Base-by-base conservation (phyloP, 371 early-diverging fungal species). In the Mortierella sp. region DNA sequence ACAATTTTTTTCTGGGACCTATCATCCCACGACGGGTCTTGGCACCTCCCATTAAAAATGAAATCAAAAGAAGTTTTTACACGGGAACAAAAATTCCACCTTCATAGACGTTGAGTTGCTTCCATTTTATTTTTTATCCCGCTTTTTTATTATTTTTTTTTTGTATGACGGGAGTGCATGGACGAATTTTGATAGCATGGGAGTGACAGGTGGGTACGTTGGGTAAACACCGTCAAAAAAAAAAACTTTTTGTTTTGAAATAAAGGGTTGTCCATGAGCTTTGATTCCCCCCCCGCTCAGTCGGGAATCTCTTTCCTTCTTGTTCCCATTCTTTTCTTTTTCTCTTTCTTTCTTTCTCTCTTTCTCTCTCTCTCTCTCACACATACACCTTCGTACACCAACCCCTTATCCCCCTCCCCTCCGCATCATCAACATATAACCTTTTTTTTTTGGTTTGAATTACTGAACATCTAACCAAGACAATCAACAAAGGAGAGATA, bases 1-100 rank as follows among this genome's bases (percentile, higher is more conserved):
- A 37, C 74, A 79, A 64, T 79, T 63, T 51, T 79, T 79, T 49
- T 55, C 32, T 12, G 74, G 70, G 9, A 42, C 31, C 1, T 54
- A 61, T 7, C 58, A 72, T 19, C 59, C 42, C 2, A 5, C 15
- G 12, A 8, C 19, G 8, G 42, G 59, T 59, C 1, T 7, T 35
- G 31, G 35, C 3, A 22, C 35, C 5, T 59, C 40, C 56, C 55
- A n/a, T 8, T 31, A 26, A n/a, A 43, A 43, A 13, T n/a, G n/a
- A n/a, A n/a, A n/a, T n/a, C n/a, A n/a, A n/a, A n/a, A n/a, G n/a
- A n/a, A n/a, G n/a, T 35, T 35, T 35, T 35, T 35, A 10, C 3
- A 35, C 35, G 35, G 43, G 43, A 43, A 43, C n/a, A n/a, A n/a
- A n/a, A n/a, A n/a, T n/a, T n/a, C n/a, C n/a, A n/a, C n/a, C n/a